Evolutionary conservation across 768 basidiomycete genomes (phyloP), one percentile per base, ranked within the genome.

Genomic region (Arthromyces matolae): DNA sequence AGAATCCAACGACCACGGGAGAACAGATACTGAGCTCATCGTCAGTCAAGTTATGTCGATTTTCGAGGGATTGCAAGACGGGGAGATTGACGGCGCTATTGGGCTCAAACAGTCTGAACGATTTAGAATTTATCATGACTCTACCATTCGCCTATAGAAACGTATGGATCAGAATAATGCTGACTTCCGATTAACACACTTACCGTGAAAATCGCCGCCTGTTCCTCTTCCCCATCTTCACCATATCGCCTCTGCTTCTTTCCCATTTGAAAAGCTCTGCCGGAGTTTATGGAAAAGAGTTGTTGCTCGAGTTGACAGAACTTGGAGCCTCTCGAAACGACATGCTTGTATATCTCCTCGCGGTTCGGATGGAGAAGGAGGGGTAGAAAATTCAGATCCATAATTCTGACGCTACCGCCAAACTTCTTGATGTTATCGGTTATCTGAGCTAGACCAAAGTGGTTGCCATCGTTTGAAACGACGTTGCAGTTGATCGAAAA

Each of bases 11-110:
- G 1, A 56, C 42, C 27, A 61, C 47, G 4, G 63, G 62, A 12
- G 53, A 58, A 45, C 61, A 64, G 7, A 67, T 56, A 45, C 56
- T 51, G 47, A 56, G 59, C 22, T 64, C 51, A 18, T 57, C 51
- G 5, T 67, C 61, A 9, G 53, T 58, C 5, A 65, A 34, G n/a
- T 27, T 34, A 66, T 57, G 1, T 19, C 5, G 19, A 4, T 37
- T 37, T 19, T 39, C 38, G n/a, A 39, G 38, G 23, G 20, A 24
- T 23, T 23, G 38, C 13, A 23, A 23, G 20, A 39, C 38, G 19
- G 18, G 3, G 27, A 45, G 38, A 43, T 63, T 63, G 45, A 38
- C 54, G 2, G 40, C 29, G 20, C 39, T 49, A 27, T 60, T 53
- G 4, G 59, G 57, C 32, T 62, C 39, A 46, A 59, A 63, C 16